Percentiles rank a stretch among this genome's conserved stretches.
Conservation (phyloP, 1,139 yeast genomes). For the Scheffersomyces quercinus region DNA sequence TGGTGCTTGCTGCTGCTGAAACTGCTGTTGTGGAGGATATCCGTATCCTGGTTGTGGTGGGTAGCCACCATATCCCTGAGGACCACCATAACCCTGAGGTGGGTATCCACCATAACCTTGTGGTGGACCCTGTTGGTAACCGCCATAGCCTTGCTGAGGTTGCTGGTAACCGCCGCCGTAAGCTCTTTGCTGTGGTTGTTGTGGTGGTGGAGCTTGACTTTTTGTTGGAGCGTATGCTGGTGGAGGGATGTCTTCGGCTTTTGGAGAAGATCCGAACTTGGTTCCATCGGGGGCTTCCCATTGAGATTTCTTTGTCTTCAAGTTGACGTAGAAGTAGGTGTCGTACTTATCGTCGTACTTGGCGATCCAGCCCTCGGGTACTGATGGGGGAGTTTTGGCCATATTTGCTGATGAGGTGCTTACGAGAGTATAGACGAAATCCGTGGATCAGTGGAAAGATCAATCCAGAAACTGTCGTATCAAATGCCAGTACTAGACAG, state of each 20-base stretch:
- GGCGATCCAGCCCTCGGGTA: constrained; percentile 85
- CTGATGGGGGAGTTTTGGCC: constrained; percentile 46
- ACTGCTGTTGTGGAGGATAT: constrained; percentile 21
- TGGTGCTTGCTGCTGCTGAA: constrained; percentile 23
- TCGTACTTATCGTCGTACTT: constrained; percentile 79
- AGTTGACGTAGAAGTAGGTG: constrained; percentile 76
- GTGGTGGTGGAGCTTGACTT: constrained; percentile 16
- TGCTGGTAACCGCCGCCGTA: constrained; percentile 5
- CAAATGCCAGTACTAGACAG: no score
- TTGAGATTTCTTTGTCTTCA: constrained; percentile 73
- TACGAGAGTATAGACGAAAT: no score
- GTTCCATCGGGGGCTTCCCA: constrained; percentile 87
- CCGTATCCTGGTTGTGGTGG: constrained; percentile 21
- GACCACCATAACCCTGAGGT: constrained; percentile 17
- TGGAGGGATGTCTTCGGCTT: constrained; percentile 23
- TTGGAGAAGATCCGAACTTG: constrained; percentile 26
- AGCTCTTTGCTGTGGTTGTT: constrained; percentile 16
- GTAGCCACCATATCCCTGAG: constrained; percentile 16
- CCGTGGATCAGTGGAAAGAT: no score
- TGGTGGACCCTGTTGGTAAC: constrained; percentile 17
- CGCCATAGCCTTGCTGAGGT: constrained; percentile 19
- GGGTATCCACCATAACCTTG: constrained; percentile 19
- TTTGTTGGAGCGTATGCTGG: constrained; percentile 23
- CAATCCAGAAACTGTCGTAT: no score
- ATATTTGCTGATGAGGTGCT: no score